Evolutionary conservation across 2,329 filamentous ascomycete genomes (phyloP).

Genomic region (Ophiostoma australiae): DNA sequence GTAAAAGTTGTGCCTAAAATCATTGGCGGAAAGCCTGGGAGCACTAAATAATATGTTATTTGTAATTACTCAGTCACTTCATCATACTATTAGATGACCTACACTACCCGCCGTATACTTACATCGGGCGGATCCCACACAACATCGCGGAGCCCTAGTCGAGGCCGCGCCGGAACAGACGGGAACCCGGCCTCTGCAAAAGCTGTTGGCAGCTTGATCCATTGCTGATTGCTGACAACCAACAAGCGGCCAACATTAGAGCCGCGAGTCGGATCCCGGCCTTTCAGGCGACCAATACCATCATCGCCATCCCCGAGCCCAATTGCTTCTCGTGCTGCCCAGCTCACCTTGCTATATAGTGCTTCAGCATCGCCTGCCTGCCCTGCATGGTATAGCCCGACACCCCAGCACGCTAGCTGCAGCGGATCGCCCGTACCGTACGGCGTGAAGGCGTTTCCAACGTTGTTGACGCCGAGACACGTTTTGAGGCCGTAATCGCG

Average conservation of each 20-base stretch:
- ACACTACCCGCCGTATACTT: neutral
- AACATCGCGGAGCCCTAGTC: slow-evolving; percentile 35
- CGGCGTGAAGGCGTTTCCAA: slow-evolving; percentile 70
- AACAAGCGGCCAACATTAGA: slow-evolving; percentile 26
- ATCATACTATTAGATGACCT: neutral
- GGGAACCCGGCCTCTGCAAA: slow-evolving; percentile 16
- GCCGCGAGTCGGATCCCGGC: neutral
- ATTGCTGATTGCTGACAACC: slow-evolving; percentile 30
- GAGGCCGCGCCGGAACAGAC: slow-evolving; percentile 30
- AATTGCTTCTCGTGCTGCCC: slow-evolving; percentile 36
- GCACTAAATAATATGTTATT: neutral
- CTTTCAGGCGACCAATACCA: neutral
- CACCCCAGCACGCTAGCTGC: slow-evolving; percentile 55
- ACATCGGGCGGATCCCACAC: slow-evolving; percentile 39
- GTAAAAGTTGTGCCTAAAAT: neutral
- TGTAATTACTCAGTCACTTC: neutral
- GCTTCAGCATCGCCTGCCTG: slow-evolving; percentile 54
- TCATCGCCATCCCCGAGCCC: slow-evolving; percentile 28
- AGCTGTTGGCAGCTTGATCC: slow-evolving; percentile 27
- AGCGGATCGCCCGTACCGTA: slow-evolving; percentile 64
- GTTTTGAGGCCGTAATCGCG: slow-evolving; percentile 52
- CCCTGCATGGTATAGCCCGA: slow-evolving; percentile 64
- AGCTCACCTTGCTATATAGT: slow-evolving; percentile 45
- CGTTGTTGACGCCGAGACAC: slow-evolving; percentile 64
- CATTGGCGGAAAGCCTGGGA: neutral